Conservation (phyloP, 805 yeast species). For the Kuraishia floccosa region DNA sequence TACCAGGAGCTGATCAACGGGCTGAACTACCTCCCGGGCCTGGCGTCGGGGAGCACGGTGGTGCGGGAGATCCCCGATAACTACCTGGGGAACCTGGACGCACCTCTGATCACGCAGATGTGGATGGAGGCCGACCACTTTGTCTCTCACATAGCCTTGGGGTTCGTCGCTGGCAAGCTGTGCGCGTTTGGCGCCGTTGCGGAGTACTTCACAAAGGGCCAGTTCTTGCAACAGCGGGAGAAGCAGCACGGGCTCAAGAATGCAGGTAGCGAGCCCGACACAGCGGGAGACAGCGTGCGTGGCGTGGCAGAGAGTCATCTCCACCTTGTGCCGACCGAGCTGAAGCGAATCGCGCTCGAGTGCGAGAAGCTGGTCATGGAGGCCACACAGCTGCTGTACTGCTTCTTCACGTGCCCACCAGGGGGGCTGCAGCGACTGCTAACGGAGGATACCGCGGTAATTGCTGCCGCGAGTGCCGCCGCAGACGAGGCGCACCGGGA, state of each 20-base stretch:
- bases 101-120: constrained; percentile 44
- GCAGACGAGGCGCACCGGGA: neutral
- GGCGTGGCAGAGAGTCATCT: constrained; percentile 25
- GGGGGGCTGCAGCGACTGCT: too few relatives aligned
- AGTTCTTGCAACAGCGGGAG: constrained; percentile 19
- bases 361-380: constrained; percentile 14
- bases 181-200: constrained; percentile 42
- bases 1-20: too few relatives aligned
- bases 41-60: too few relatives aligned
- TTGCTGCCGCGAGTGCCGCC: neutral
- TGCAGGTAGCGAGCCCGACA: neutral
- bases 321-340: constrained; percentile 29
- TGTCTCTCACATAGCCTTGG: constrained; percentile 19
- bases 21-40: too few relatives aligned
- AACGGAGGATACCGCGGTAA: neutral
- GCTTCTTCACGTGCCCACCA: too few relatives aligned
- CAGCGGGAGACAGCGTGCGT: constrained; percentile 3
- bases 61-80: too few relatives aligned
- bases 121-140: constrained; percentile 42
- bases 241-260: neutral
- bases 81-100: too few relatives aligned
- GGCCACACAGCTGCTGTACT: constrained; percentile 23
- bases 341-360: constrained; percentile 22
- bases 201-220: constrained; percentile 40
- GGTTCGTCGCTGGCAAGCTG: constrained; percentile 24